A percentile compares a stretch with the other conserved stretches of the same genome.
Evolutionary conservation across 2,329 filamentous ascomycete species (phyloP).

Genomic region (Colletotrichum somersetense): DNA sequence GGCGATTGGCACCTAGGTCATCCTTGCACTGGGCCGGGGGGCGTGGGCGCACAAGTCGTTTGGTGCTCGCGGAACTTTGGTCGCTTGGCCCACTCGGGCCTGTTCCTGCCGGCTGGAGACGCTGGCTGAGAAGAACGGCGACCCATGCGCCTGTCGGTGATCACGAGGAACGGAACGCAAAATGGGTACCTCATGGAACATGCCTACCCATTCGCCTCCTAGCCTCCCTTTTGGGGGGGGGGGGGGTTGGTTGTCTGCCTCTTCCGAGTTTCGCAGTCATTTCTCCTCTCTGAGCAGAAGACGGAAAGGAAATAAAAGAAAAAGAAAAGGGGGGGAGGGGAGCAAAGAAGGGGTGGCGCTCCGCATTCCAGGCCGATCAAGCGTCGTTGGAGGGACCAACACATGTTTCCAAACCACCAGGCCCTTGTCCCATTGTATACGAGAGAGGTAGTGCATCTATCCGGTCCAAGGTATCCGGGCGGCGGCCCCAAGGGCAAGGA

Average conservation of each 20-base stretch:
- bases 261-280: slow-evolving; percentile 16
- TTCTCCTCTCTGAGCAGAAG: slow-evolving; percentile 15
- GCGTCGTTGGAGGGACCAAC: slow-evolving; percentile 32
- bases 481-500: slow-evolving; percentile 11
- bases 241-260: too few relatives aligned
- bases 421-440: slow-evolving; percentile 2
- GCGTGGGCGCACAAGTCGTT: slow-evolving; percentile 36
- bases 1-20: slow-evolving; percentile 33
- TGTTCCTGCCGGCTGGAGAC: slow-evolving; percentile 38
- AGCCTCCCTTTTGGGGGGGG: too few relatives aligned
- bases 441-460: neutral
- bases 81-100: slow-evolving; percentile 33
- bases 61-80: slow-evolving; percentile 23
- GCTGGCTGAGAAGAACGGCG: slow-evolving; percentile 19
- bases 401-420: slow-evolving; percentile 28
- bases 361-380: slow-evolving; percentile 20
- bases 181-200: slow-evolving; percentile 37
- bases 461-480: slow-evolving; percentile 4
- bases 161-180: slow-evolving; percentile 40
- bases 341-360: slow-evolving; percentile 28
- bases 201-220: slow-evolving; percentile 6
- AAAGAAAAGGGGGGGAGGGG: neutral
- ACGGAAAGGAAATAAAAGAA: too few relatives aligned
- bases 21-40: slow-evolving; percentile 32
- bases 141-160: slow-evolving; percentile 41